Conservation (phyloP, 805 yeast species). For the Saturnispora saitoi region DNA sequence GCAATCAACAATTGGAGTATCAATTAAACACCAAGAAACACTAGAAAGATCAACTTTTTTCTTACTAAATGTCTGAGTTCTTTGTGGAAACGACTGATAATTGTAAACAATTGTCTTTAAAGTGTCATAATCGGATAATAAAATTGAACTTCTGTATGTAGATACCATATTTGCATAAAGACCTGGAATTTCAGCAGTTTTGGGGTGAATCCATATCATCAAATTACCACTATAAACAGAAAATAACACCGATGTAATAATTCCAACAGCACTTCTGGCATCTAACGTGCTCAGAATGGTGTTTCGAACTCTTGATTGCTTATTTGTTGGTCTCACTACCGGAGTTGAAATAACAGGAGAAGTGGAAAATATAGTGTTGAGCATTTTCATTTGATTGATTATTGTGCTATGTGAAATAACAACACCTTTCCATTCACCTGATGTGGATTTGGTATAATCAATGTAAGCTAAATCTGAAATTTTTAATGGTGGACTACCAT, state of each 20-base stretch:
- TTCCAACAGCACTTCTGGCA: slow-evolving; percentile 73
- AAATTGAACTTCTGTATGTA: slow-evolving; percentile 56
- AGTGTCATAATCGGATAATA: slow-evolving; percentile 81
- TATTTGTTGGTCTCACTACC: slow-evolving; percentile 45
- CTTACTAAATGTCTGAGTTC: slow-evolving; percentile 72
- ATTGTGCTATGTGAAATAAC: slow-evolving; percentile 86
- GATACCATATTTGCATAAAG: slow-evolving; percentile 76
- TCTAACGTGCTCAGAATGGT: slow-evolving; percentile 59
- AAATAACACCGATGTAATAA: slow-evolving; percentile 71
- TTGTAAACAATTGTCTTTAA: slow-evolving; percentile 86
- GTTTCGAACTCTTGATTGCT: slow-evolving; percentile 38
- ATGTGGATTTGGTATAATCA: slow-evolving; percentile 82
- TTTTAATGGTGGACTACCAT: slow-evolving; percentile 55
- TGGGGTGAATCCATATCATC: slow-evolving; percentile 69
- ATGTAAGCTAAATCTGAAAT: slow-evolving; percentile 86
- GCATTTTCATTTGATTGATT: slow-evolving; percentile 75
- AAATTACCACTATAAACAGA: slow-evolving; percentile 81
- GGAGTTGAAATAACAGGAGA: slow-evolving; percentile 33
- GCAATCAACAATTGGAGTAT: slow-evolving; percentile 82
- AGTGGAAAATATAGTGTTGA: slow-evolving; percentile 62
- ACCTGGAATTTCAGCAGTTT: slow-evolving; percentile 72
- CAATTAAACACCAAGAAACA: slow-evolving; percentile 83
- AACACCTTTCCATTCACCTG: slow-evolving; percentile 88
- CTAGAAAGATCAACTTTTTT: slow-evolving; percentile 70
- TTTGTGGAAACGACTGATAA: slow-evolving; percentile 81